Percentiles rank a stretch among this genome's conserved stretches.
Conservation (phyloP, 495 filamentous ascomycete genomes). For the Aspergillus coremiiformis region DNA sequence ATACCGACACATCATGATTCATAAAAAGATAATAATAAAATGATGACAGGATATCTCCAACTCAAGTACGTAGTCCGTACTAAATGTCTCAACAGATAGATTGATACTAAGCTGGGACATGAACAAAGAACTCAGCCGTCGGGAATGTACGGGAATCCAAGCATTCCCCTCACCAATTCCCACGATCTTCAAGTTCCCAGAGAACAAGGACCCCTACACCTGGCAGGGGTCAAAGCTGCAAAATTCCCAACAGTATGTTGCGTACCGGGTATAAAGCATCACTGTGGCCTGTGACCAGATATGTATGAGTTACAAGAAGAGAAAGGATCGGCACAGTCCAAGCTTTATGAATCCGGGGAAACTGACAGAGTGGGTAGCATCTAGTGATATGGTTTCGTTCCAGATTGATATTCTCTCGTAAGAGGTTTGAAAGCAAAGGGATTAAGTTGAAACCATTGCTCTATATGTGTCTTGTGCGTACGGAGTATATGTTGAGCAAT, state of each 20-base stretch:
- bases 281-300: constrained; percentile 1
- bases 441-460: background rate
- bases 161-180: background rate
- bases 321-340: constrained; percentile 9
- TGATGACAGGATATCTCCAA: too few species aligned
- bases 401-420: background rate
- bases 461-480: background rate
- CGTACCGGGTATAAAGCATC: constrained; percentile 1
- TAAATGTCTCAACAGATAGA: too few species aligned
- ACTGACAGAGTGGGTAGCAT: constrained; percentile 1
- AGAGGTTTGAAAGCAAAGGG: background rate
- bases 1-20: background rate
- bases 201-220: too few species aligned
- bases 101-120: background rate
- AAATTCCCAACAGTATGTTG: background rate
- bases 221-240: constrained; percentile 1
- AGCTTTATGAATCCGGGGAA: constrained; percentile 12
- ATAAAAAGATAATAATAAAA: too few species aligned
- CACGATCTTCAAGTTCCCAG: background rate
- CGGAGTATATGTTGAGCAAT: background rate
- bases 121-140: background rate
- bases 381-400: background rate
- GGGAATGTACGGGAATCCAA: background rate
- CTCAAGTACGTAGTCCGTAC: too few species aligned
- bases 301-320: background rate